phyloP scores from a whole-genome alignment of 257 asterid genomes.

The Solanum rostratum region DNA sequence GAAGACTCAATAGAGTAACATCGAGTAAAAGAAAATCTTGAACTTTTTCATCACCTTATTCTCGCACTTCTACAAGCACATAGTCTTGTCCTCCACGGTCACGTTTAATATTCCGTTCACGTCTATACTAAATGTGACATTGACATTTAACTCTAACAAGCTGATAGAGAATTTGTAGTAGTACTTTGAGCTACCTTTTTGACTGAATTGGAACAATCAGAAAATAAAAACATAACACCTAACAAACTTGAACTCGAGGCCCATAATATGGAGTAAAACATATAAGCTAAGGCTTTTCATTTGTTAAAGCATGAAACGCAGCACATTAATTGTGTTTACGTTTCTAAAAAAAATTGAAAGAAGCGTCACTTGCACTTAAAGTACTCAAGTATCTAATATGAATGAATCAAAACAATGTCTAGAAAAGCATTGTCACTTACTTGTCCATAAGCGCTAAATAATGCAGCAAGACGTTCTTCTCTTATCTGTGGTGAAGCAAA shows the following conservation, averaged over 20 bases:
- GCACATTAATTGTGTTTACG: neutral
- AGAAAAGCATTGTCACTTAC: constrained; percentile 31
- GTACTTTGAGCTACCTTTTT: no score
- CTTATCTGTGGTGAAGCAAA: constrained; percentile 39
- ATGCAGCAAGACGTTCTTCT: constrained; percentile 84
- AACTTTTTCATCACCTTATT: no score
- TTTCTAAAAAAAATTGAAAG: neutral
- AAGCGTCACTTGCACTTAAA: neutral
- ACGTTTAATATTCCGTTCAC: no score
- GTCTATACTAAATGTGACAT: no score
- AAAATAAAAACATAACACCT: no score
- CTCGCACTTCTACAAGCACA: no score
- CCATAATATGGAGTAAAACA: neutral
- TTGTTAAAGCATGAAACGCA: neutral
- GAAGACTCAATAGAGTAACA: no score
- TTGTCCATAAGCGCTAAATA: constrained; percentile 75
- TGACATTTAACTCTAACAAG: no score
- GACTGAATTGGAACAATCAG: no score
- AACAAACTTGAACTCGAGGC: neutral
- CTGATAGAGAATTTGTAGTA: no score
- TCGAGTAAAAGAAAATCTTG: no score
- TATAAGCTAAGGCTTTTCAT: neutral
- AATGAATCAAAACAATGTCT: neutral
- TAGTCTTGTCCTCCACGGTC: no score
- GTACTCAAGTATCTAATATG: neutral